A percentile compares a stretch with the other conserved stretches of the same genome.
Evolutionary conservation across 306 rosid genomes (phyloP).

Genomic region (Calophaca sinica): DNA sequence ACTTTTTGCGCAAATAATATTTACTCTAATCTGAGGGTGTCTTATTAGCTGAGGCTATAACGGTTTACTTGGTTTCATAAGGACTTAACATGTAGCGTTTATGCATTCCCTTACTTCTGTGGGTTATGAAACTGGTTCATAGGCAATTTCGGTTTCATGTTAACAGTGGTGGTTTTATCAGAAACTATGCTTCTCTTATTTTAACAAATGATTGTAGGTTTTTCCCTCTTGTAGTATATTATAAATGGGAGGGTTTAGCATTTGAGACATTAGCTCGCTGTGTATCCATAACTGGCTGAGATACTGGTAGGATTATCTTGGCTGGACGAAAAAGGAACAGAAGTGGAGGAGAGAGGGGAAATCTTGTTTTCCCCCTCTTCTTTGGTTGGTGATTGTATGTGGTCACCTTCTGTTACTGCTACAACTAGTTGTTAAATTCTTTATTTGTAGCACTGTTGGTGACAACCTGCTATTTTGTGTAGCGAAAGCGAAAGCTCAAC

Average conservation of each 20-base stretch:
- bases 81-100: constrained; percentile 26
- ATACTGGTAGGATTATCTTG: constrained; percentile 10
- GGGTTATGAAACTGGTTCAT: constrained; percentile 21
- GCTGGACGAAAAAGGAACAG: neutral
- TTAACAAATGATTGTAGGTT: constrained; percentile 24
- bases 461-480: constrained; percentile 50
- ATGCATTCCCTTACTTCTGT: neutral
- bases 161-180: neutral
- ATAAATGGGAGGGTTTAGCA: neutral
- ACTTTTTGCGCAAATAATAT: constrained; percentile 4
- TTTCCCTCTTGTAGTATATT: constrained; percentile 9
- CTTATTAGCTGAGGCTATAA: neutral
- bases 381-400: constrained; percentile 33
- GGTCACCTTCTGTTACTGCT: constrained; percentile 30
- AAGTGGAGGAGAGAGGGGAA: neutral
- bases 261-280: constrained; percentile 12
- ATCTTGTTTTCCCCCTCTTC: neutral
- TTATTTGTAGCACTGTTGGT: constrained; percentile 39
- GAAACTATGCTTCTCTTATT: constrained; percentile 25
- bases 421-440: constrained; percentile 33
- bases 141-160: constrained; percentile 15
- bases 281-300: constrained; percentile 7
- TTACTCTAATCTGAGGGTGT: neutral
- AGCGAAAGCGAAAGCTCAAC: constrained; percentile 75
- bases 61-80: constrained; percentile 2